phyloP scores from a whole-genome alignment of 495 filamentous ascomycete genomes.

The Aspergillus indologenus region DNA sequence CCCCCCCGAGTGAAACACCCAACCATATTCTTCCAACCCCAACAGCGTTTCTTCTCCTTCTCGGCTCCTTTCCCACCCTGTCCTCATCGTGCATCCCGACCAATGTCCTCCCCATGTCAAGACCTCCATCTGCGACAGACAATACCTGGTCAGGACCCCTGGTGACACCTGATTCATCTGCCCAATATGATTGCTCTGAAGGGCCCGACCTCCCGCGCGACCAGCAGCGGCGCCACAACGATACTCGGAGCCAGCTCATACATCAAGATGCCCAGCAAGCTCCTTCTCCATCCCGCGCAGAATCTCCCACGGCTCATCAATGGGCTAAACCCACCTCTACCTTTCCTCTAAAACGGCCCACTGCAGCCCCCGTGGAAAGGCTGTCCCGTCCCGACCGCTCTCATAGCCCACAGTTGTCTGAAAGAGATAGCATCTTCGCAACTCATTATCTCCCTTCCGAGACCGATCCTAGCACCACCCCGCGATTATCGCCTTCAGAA shows the following conservation, averaged over 20 bases:
- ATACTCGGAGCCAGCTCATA: slow-evolving; percentile 32
- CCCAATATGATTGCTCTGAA: slow-evolving; percentile 47
- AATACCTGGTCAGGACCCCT: slow-evolving; percentile 45
- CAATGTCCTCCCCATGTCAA: slow-evolving; percentile 60
- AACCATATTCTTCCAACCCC: slow-evolving; percentile 20
- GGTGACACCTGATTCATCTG: slow-evolving; percentile 50
- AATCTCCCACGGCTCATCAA: slow-evolving; percentile 40
- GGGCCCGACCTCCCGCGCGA: slow-evolving; percentile 30
- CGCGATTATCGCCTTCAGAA: slow-evolving; percentile 44
- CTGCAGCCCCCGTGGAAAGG: slow-evolving; percentile 29
- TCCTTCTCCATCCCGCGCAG: slow-evolving; percentile 39
- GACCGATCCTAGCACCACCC: slow-evolving; percentile 43
- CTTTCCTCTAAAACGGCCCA: slow-evolving; percentile 38
- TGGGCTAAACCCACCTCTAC: slow-evolving; percentile 32
- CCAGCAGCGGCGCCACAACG: slow-evolving; percentile 43
- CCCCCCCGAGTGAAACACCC: slow-evolving; percentile 16
- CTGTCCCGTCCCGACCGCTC: slow-evolving; percentile 26
- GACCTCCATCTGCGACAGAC: slow-evolving; percentile 46
- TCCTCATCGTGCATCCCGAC: slow-evolving; percentile 39
- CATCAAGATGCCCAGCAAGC: slow-evolving; percentile 32
- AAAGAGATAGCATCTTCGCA: slow-evolving; percentile 63
- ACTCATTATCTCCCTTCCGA: slow-evolving; percentile 55
- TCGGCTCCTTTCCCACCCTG: slow-evolving; percentile 28
- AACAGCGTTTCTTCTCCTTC: slow-evolving; percentile 18
- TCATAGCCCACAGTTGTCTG: slow-evolving; percentile 53